These are phyloP conservation scores for Acer saccharum DNA, from an alignment of 345 rosid species.

Conservation along the genomic window DNA sequence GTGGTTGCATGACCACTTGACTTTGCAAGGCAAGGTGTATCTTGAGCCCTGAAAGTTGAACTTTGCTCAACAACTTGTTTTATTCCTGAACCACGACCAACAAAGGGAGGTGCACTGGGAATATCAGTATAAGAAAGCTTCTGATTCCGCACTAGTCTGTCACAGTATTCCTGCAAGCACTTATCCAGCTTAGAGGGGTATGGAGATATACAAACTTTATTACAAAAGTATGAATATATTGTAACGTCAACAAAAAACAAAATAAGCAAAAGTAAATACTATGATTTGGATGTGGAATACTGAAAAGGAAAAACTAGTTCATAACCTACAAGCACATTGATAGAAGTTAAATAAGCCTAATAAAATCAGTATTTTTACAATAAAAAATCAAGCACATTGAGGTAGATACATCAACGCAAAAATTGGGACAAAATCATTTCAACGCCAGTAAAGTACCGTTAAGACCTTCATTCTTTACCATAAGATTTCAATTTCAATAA, in stretches of 20 bases:
- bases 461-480: background rate
- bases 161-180: constrained; percentile 50
- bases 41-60: constrained; percentile 20
- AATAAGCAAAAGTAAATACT: background rate
- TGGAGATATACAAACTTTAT: background rate
- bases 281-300: background rate
- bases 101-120: constrained; percentile 60
- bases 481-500: background rate
- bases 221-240: background rate
- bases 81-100: constrained; percentile 36
- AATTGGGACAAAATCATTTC: background rate
- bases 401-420: background rate
- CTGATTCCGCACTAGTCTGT: constrained; percentile 36
- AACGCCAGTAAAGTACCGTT: background rate
- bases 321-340: background rate
- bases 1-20: constrained; percentile 21
- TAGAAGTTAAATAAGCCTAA: background rate
- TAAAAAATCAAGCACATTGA: background rate
- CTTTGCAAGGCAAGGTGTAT: constrained; percentile 13
- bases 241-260: background rate
- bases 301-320: background rate
- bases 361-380: background rate
- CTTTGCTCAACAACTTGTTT: constrained; percentile 34
- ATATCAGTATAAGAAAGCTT: constrained; percentile 37
- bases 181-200: constrained; percentile 9